These are phyloP conservation scores for Sclerotinia trifoliorum DNA, from an alignment of 2,329 filamentous ascomycete genomes.

Conservation along the genomic window DNA sequence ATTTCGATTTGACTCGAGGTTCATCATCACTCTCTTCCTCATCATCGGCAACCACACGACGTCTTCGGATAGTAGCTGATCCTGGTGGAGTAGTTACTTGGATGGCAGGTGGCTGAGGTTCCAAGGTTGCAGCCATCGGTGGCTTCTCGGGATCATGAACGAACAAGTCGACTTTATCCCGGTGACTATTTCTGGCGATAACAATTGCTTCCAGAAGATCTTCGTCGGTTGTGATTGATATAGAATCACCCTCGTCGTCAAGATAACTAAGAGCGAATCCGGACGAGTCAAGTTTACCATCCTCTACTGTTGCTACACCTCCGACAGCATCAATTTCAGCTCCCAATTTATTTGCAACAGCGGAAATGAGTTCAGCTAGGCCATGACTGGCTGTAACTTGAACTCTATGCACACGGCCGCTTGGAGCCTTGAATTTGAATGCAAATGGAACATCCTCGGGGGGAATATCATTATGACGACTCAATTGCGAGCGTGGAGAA, in stretches of 20 bases:
- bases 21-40: constrained; percentile 55
- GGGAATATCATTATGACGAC: constrained; percentile 52
- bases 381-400: constrained; percentile 81
- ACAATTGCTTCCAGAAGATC: constrained; percentile 88
- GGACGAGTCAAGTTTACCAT: constrained; percentile 71
- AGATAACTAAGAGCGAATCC: constrained; percentile 94
- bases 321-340: constrained; percentile 79
- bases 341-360: constrained; percentile 82
- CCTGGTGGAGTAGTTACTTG: constrained; percentile 52
- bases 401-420: constrained; percentile 87
- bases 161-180: constrained; percentile 95
- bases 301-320: constrained; percentile 72
- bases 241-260: constrained; percentile 94
- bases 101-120: constrained; percentile 54
- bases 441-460: constrained; percentile 78
- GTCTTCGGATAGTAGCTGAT: constrained; percentile 48
- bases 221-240: constrained; percentile 94
- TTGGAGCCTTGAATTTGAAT: constrained; percentile 99
- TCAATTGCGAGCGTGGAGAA: constrained; percentile 66
- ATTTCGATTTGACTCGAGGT: constrained; percentile 44
- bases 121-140: constrained; percentile 67
- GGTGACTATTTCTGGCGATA: constrained; percentile 71
- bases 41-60: constrained; percentile 44
- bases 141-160: constrained; percentile 91
- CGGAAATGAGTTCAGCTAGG: constrained; percentile 72